A percentile compares a stretch with the other conserved stretches of the same genome.
phyloP scores from a whole-genome alignment of 2,329 filamentous ascomycete species.

The Phialophora expanda region DNA sequence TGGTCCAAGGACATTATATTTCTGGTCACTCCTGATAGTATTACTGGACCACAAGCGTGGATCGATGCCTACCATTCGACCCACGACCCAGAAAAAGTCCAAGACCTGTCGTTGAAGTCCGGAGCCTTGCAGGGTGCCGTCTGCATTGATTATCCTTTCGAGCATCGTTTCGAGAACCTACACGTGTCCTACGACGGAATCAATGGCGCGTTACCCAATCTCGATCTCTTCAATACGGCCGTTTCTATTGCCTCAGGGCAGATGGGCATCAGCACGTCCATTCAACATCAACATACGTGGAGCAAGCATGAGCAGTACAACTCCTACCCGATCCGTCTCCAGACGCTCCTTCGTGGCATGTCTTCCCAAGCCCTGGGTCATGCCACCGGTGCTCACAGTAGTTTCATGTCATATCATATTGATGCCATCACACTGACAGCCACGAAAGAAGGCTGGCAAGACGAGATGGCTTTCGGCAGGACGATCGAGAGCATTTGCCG shows the following conservation, averaged over 20 bases:
- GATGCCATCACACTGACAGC: slow-evolving; percentile 94
- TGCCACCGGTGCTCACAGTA: slow-evolving; percentile 87
- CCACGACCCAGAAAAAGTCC: slow-evolving; percentile 72
- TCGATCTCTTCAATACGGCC: slow-evolving; percentile 94
- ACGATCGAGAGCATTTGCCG: slow-evolving; percentile 89
- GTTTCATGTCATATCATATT: slow-evolving; percentile 96
- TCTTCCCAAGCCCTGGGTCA: slow-evolving; percentile 87
- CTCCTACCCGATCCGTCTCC: slow-evolving; percentile 78
- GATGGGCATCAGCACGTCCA: slow-evolving; percentile 82
- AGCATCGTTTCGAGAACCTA: slow-evolving; percentile 81
- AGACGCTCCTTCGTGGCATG: slow-evolving; percentile 92
- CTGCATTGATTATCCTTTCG: slow-evolving; percentile 89
- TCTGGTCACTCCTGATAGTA: slow-evolving; percentile 84
- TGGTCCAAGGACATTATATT: slow-evolving; percentile 99
- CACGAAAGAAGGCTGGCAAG: slow-evolving; percentile 90
- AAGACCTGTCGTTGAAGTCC: slow-evolving; percentile 83
- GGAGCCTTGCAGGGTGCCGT: slow-evolving; percentile 91
- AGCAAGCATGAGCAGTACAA: slow-evolving; percentile 63
- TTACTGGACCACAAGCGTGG: slow-evolving; percentile 91
- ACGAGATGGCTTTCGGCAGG: slow-evolving; percentile 93
- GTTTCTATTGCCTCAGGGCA: slow-evolving; percentile 85
- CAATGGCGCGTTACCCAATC: slow-evolving; percentile 92
- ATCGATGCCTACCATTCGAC: slow-evolving; percentile 96
- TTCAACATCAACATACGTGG: slow-evolving; percentile 78
- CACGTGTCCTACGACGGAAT: slow-evolving; percentile 94